A percentile compares a stretch with the other conserved stretches of the same genome.
Conservation (phyloP, 495 filamentous ascomycete species). For the Chaetomidium leptoderma region DNA sequence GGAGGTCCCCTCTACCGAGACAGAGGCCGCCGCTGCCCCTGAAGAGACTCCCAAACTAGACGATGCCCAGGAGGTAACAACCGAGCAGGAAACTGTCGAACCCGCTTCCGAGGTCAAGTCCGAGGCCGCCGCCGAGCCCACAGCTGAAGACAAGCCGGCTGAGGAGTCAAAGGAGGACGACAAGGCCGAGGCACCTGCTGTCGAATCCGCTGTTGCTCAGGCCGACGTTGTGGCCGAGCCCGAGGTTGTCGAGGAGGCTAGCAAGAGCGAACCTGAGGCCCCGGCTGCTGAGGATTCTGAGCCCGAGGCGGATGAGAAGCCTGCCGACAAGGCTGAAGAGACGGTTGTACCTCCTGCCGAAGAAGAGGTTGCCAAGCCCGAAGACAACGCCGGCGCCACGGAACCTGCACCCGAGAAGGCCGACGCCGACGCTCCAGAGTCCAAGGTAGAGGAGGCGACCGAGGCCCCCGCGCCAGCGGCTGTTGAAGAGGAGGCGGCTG, state of each 20-base stretch:
- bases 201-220: slow-evolving; percentile 13
- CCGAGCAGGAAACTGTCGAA: slow-evolving; percentile 11
- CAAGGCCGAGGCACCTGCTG: slow-evolving; percentile 7
- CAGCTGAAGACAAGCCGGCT: slow-evolving; percentile 7
- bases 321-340: not conserved
- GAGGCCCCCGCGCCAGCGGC: slow-evolving; percentile 3
- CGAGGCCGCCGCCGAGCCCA: slow-evolving; percentile 3
- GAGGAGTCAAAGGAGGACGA: slow-evolving; percentile 12
- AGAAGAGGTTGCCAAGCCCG: slow-evolving; percentile 2
- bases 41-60: slow-evolving; percentile 16
- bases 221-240: slow-evolving; percentile 9
- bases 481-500: slow-evolving; percentile 17
- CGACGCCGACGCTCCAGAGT: not conserved
- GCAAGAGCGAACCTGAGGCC: slow-evolving; percentile 11
- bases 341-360: too few species aligned
- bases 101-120: slow-evolving; percentile 13
- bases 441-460: not conserved
- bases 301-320: not conserved
- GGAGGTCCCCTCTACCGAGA: not conserved
- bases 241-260: slow-evolving; percentile 22
- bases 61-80: not conserved
- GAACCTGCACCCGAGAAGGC: not conserved
- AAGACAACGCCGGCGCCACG: slow-evolving; percentile 2
- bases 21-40: slow-evolving; percentile 10
- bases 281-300: not conserved